Evolutionary conservation across 768 basidiomycete genomes (phyloP), one percentile per base, ranked within the genome.

Genomic region (Leccinum longicurvipes): DNA sequence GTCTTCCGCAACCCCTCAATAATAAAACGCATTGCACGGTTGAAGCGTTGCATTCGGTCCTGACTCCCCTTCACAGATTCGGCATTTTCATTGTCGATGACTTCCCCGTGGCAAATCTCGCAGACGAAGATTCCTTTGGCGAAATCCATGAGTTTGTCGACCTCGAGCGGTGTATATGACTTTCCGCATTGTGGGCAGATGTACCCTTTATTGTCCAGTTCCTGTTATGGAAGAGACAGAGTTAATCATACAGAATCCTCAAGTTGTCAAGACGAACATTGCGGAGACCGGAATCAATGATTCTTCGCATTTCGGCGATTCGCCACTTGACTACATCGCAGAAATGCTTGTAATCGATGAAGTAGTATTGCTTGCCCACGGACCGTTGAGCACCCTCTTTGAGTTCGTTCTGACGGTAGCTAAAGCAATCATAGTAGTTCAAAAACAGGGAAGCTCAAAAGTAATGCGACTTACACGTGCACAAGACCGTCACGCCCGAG

Each of bases 321-420:
- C 95, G 82, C 92, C 96, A 99, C 72, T 98, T 98, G 72, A 96
- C 91, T 46, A 98, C 94, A 72, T 98, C 94, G 74, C 92, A 94
- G 69, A 98, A 95, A 67, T 87, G 84, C 65, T 93, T 85, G 72
- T 96, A 94, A 75, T 99, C 88, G 69, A 99, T 90, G 74, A 92
- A 98, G 77, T 91, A 99, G 77, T 98, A 99, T 66, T 91, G 88
- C 65, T 88, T 86, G 59, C 88, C 89, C 57, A 89, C 87, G 57
- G 89, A 87, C 57, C 95, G 85, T 70, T 89, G 88, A 44, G 89
- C 89, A 50, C 89, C 90, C 69, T 93, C 91, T 68, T 91, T 91
- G 62, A 93, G 82, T 74, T 95, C 93, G 59, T 93, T 93, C 67
- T 93, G 91, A 42, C 91, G 88, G 67, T 92, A 88, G 47, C 92